Conservation (phyloP, 352 stramenopile species). For the Thalassiosira livingstoniorum region DNA sequence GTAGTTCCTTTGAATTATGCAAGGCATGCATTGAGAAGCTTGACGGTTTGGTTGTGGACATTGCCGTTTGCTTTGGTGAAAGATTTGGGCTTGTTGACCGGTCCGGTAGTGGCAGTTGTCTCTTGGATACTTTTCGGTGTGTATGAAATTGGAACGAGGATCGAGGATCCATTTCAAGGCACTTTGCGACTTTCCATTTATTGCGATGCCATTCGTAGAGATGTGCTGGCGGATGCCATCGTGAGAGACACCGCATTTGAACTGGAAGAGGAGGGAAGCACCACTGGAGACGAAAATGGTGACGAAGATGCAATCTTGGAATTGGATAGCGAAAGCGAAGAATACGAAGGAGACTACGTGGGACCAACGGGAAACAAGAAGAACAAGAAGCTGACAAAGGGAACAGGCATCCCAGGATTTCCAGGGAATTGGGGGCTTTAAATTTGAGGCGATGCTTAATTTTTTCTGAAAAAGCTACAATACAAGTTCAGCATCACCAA, state of each 20-base stretch:
- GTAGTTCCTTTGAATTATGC: constrained; percentile 89
- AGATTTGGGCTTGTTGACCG: constrained; percentile 81
- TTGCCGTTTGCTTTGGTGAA: constrained; percentile 86
- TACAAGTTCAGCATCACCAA: no score
- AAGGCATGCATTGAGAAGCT: constrained; percentile 84
- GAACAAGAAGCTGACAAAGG: constrained; percentile 17
- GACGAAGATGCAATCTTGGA: constrained; percentile 55
- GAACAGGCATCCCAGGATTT: no score
- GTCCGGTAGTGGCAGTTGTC: constrained; percentile 77
- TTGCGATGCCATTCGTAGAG: constrained; percentile 78
- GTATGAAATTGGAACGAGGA: constrained; percentile 88
- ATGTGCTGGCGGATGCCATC: constrained; percentile 78
- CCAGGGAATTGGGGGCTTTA: no score
- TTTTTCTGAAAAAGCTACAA: no score
- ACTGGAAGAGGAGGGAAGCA: constrained; percentile 47
- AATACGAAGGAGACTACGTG: constrained; percentile 54
- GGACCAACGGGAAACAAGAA: constrained; percentile 15
- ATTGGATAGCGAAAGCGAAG: constrained; percentile 60
- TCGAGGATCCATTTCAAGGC: constrained; percentile 89
- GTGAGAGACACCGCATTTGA: constrained; percentile 76
- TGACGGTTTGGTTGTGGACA: constrained; percentile 87
- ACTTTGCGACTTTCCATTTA: constrained; percentile 77
- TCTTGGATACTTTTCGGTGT: constrained; percentile 89
- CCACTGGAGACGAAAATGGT: constrained; percentile 22
- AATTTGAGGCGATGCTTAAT: no score